Base-by-base conservation (phyloP, 257 asterid species). In the Primulina eburnea region DNA sequence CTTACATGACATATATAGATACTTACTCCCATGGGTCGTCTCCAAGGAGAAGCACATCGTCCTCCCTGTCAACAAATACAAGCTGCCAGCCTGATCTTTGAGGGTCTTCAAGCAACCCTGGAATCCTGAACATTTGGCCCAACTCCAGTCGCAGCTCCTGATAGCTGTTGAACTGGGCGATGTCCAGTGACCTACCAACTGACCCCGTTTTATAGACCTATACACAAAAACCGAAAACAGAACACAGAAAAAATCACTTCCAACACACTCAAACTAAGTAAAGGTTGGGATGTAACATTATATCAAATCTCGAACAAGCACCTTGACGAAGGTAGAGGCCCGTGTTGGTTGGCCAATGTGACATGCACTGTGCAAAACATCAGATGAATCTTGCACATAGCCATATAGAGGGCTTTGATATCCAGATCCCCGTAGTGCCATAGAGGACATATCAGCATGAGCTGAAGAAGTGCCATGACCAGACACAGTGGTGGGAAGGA, bases 31-130 rank as follows among this genome's bases (percentile, higher is more conserved):
- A 92, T 43, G 98, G 97, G 76, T 84, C 98, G 80, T 92, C 98
- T 77, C 98, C 98, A 90, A 92, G 97, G 96, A 92, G 98, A 88
- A 92, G 98, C 37, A 82, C 72, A 68, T 92, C 98, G 21, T 89
- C 79, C 98, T 92, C 98, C 97, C 98, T 88, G 96, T 92, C 98
- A 32, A 92, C 97, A 68, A 92, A 92, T 92, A 92, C 97, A 92
- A 92, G 98, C 98, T 92, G 98, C 97, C 98, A 92, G 98, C 98
- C 98, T 92, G 98, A 92, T 92, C 98, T 88, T 79, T 92, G 87
- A 82, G 96, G 98, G 89, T 88, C 92, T 82, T 88, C 95, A 79
- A 92, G 94, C 82, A 92, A 84, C 82, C 98, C 98, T 77, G 87
- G 87, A 34, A 92, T 86, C 75, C 97, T 96, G 43, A 80, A 92